Conservation (phyloP, 345 rosid genomes). For the Lenwebbia sp. region DNA sequence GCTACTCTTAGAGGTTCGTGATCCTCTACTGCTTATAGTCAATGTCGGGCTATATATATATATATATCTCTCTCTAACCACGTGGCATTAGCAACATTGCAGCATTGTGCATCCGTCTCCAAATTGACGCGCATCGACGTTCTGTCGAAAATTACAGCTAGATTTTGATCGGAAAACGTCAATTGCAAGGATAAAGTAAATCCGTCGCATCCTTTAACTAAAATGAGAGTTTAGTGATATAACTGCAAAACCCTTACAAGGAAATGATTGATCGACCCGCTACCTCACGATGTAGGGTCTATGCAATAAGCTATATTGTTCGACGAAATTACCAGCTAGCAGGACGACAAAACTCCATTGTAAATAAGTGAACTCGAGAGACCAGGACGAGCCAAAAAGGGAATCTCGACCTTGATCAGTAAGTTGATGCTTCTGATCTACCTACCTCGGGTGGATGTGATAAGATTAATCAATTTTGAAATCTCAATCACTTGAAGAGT, state of each 20-base stretch:
- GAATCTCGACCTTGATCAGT: not conserved
- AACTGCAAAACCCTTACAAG: accelerated
- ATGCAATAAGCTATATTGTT: accelerated
- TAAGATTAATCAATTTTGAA: not conserved
- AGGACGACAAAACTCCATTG: accelerated
- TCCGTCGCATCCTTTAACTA: accelerated
- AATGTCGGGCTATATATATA: accelerated
- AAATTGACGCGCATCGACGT: accelerated
- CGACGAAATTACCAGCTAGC: not conserved
- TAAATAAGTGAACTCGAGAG: not conserved
- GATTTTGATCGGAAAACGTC: accelerated
- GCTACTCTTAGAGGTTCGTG: accelerated
- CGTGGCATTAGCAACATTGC: too few species aligned
- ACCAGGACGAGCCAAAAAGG: not conserved
- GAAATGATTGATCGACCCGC: not conserved
- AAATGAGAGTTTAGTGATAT: not conserved
- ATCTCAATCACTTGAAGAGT: not conserved
- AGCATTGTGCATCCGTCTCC: accelerated
- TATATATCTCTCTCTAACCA: not conserved
- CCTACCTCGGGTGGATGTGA: not conserved
- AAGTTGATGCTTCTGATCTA: not conserved
- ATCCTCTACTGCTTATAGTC: accelerated
- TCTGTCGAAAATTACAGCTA: not conserved
- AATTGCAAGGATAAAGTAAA: accelerated
- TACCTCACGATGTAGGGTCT: not conserved